Evolutionary conservation across 2,329 filamentous ascomycete genomes (phyloP).

Genomic region (Cladosporium oxysporum): DNA sequence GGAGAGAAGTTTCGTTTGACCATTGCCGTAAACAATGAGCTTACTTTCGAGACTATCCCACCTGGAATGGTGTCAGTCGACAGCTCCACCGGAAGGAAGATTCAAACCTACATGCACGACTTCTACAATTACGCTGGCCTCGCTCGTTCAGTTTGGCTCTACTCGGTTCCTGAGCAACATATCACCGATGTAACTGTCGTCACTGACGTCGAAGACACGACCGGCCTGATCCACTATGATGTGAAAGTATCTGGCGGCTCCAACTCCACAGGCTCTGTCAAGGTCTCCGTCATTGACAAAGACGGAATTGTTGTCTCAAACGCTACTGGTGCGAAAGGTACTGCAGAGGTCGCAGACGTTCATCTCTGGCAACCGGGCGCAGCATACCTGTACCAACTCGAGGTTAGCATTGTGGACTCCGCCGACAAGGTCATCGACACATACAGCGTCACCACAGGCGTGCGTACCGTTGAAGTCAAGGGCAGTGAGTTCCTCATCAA

Average conservation of each 20-base stretch:
- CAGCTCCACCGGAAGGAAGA: neutral
- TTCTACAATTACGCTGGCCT: constrained; percentile 20
- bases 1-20: constrained; percentile 16
- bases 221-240: constrained; percentile 18
- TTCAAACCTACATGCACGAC: constrained; percentile 13
- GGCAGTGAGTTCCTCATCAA: constrained; percentile 19
- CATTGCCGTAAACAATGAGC: constrained; percentile 18
- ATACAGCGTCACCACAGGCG: constrained; percentile 13
- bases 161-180: constrained; percentile 17
- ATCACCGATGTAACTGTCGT: constrained; percentile 12
- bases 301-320: constrained; percentile 1
- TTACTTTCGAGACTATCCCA: constrained; percentile 11
- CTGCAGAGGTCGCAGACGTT: neutral
- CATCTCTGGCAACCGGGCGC: constrained; percentile 17
- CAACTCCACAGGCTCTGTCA: neutral
- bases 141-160: constrained; percentile 18
- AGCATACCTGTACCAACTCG: constrained; percentile 11
- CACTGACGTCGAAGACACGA: constrained; percentile 7
- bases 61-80: neutral
- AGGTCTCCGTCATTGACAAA: constrained; percentile 9
- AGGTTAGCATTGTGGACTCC: constrained; percentile 1
- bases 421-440: constrained; percentile 2
- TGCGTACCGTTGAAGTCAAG: constrained; percentile 13
- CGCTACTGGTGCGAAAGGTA: neutral
- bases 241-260: neutral